Conservation (phyloP, 2,329 filamentous ascomycete genomes). For the Fusarium agapanthi region DNA sequence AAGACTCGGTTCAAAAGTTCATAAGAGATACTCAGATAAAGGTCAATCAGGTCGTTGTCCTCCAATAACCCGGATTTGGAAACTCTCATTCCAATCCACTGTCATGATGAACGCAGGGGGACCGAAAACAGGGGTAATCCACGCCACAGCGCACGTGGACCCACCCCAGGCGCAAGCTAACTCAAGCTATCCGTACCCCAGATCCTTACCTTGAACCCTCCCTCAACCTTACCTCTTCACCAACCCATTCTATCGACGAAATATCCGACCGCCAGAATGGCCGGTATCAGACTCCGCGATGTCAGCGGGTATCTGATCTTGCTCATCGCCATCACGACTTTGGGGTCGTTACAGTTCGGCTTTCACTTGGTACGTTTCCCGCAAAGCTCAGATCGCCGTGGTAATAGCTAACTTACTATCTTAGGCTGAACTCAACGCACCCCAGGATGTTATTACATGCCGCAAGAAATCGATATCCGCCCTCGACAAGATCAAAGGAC, state of each 20-base stretch:
- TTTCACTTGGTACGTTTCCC: conserved; percentile 79
- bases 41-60: neutral
- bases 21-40: neutral
- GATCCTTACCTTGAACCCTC: conserved; percentile 5
- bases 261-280: conserved; percentile 40
- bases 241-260: neutral
- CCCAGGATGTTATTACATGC: conserved; percentile 93
- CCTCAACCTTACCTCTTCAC: neutral
- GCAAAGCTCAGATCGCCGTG: neutral
- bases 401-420: conserved; percentile 6
- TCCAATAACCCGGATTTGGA: neutral
- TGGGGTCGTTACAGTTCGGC: conserved; percentile 93
- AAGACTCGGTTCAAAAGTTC: neutral
- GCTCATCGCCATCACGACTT: conserved; percentile 77
- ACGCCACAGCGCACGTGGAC: conserved; percentile 30
- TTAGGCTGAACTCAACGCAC: conserved; percentile 90
- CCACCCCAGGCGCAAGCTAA: conserved; percentile 26
- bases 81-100: conserved; percentile 7
- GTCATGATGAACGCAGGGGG: neutral
- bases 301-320: conserved; percentile 82
- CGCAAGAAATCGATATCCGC: conserved; percentile 60
- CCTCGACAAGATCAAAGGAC: conserved; percentile 39
- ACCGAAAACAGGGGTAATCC: conserved; percentile 6
- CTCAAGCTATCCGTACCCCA: conserved; percentile 13
- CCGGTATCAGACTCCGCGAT: conserved; percentile 49